A percentile compares a stretch with the other conserved stretches of the same genome.
These are phyloP conservation scores for Peronospora tabacina DNA, from an alignment of 352 stramenopile species.

Conservation along the genomic window DNA sequence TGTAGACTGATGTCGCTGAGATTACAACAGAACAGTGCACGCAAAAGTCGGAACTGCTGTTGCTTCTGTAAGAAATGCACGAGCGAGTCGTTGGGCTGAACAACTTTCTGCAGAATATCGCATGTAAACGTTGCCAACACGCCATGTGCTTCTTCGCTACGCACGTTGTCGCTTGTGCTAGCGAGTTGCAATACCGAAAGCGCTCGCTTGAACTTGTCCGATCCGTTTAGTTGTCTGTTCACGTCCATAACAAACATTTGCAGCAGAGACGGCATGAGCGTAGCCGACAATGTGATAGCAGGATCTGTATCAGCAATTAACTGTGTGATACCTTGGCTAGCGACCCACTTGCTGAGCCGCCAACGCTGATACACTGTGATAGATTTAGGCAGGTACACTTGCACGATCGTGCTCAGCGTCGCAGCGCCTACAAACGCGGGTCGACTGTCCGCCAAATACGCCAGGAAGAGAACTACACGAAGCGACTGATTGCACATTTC, in stretches of 20 bases:
- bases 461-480: constrained; percentile 56
- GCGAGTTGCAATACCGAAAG: constrained; percentile 38
- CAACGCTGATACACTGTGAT: constrained; percentile 69
- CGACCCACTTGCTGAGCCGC: constrained; percentile 54
- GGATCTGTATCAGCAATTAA: constrained; percentile 39
- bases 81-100: constrained; percentile 45
- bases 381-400: constrained; percentile 41
- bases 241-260: constrained; percentile 58
- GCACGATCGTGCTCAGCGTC: constrained; percentile 37
- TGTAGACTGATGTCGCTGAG: constrained; percentile 54
- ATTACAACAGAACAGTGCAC: constrained; percentile 58
- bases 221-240: constrained; percentile 44
- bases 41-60: constrained; percentile 56
- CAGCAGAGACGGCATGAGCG: constrained; percentile 47
- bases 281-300: constrained; percentile 34
- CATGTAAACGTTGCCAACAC: constrained; percentile 48
- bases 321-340: constrained; percentile 47
- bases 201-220: constrained; percentile 41
- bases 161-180: constrained; percentile 33
- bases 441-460: constrained; percentile 52
- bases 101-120: constrained; percentile 48
- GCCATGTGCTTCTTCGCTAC: constrained; percentile 46
- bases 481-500: constrained; percentile 55
- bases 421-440: constrained; percentile 41
- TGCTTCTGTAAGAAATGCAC: constrained; percentile 59